These are phyloP conservation scores for Buxus sempervirens DNA, from an alignment of 164 flowering plant genomes.

Conservation along the genomic window DNA sequence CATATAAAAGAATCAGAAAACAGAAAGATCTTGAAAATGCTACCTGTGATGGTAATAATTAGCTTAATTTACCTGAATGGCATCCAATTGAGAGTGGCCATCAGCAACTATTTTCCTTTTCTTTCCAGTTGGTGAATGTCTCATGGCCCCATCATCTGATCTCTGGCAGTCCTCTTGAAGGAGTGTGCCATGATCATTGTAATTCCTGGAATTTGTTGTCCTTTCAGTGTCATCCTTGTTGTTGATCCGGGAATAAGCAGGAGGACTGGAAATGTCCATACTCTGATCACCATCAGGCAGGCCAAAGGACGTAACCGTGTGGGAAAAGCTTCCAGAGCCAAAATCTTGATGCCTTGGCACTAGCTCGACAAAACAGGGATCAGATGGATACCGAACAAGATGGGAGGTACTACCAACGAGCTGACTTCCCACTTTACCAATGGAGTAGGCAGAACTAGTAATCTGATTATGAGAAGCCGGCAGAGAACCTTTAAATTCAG, in stretches of 20 bases:
- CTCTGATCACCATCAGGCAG: constrained; percentile 32
- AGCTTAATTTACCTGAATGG: neutral
- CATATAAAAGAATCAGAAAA: neutral
- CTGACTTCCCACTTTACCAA: constrained; percentile 34
- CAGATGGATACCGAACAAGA: constrained; percentile 43
- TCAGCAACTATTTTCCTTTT: neutral
- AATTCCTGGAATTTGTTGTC: too few relatives aligned
- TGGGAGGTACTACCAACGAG: constrained; percentile 35
- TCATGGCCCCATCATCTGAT: neutral
- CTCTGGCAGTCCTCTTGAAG: constrained; percentile 16
- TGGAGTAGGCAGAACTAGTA: constrained; percentile 32
- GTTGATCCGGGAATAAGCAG: constrained; percentile 27
- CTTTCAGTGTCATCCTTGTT: constrained; percentile 13
- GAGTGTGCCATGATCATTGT: constrained; percentile 19
- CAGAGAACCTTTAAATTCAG: constrained; percentile 44
- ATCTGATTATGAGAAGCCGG: constrained; percentile 42
- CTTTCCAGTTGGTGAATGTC: neutral
- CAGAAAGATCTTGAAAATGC: neutral
- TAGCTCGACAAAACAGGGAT: constrained; percentile 39
- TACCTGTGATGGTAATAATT: too few relatives aligned
- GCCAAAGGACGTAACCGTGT: constrained; percentile 55
- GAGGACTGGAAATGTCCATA: constrained; percentile 22
- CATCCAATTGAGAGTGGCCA: neutral
- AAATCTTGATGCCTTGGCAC: constrained; percentile 48
- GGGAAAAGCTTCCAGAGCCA: constrained; percentile 57